These are phyloP conservation scores for Schizothecium vesticola DNA, from an alignment of 495 filamentous ascomycete genomes.

Conservation along the genomic window DNA sequence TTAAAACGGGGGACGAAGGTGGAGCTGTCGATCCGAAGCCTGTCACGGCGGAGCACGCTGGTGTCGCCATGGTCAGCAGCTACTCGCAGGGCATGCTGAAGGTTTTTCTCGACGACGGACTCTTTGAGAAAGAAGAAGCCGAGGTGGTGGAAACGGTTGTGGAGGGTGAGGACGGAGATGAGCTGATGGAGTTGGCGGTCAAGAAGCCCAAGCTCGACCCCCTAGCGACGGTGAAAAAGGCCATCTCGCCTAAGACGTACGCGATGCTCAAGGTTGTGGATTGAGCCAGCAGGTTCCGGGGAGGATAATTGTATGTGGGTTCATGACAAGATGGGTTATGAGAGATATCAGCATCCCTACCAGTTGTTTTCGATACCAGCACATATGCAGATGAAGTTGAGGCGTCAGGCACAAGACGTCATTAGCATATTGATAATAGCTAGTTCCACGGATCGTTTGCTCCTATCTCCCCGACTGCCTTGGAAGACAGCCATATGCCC, in stretches of 20 bases:
- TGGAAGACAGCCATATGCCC: not conserved
- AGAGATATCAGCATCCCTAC: not conserved
- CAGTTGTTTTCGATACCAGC: too few relatives aligned
- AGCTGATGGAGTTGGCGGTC: conserved; percentile 10
- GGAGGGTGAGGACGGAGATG: conserved; percentile 28
- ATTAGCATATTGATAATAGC: not conserved
- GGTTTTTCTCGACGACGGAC: conserved; percentile 40
- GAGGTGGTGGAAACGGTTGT: conserved; percentile 21
- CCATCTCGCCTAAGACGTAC: conserved; percentile 38
- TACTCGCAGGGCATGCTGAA: conserved; percentile 47
- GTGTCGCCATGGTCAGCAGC: conserved; percentile 39
- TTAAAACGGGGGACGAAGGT: conserved; percentile 4
- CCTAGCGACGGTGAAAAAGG: conserved; percentile 35
- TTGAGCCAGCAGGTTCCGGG: not conserved
- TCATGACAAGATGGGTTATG: not conserved
- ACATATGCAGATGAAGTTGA: not conserved
- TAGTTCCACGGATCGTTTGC: not conserved
- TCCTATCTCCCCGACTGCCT: not conserved
- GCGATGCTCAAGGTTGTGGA: conserved; percentile 43
- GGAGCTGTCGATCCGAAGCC: conserved; percentile 36
- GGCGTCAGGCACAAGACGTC: not conserved
- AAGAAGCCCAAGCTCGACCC: conserved; percentile 32
- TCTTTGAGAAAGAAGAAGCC: conserved; percentile 34
- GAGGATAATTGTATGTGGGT: not conserved
- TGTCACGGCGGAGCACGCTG: conserved; percentile 28